Evolutionary conservation across 2,329 filamentous ascomycete species (phyloP), one percentile per base, ranked within the genome.

Genomic region (Phyllosticta citrichinensis): DNA sequence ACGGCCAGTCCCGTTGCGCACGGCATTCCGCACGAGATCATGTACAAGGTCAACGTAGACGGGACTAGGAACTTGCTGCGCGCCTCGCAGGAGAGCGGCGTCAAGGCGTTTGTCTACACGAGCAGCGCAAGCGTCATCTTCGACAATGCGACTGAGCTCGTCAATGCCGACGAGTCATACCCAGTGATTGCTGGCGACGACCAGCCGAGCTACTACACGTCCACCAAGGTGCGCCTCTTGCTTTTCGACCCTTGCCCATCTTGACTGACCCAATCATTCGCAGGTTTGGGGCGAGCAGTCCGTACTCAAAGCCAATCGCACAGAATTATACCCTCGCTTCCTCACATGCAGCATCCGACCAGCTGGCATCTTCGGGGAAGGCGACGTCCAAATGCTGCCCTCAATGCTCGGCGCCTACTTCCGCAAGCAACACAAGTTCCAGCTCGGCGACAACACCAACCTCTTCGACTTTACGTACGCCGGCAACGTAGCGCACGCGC

Each of bases 391-490:
- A 64, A 62, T 76, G 24, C 73, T 79, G 20, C 78, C 78, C 5
- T 73, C 74, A 52, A 74, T 79, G 58, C 66, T 80, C 24, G 68
- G 64, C n/a, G 77, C 75, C 1, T 78, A 76, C 66, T 73, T 72
- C 65, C 73, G 73, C 57, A 76, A 78, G 47, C 78, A 80, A 67
- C 77, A 74, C 62, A 79, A 77, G 65, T 76, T 78, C 64, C 79
- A 82, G 64, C 71, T 82, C 55, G 80, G 80, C 58, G 67, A 72
- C 20, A 81, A 81, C 67, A 73, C 77, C 61, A 82, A 82, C 66
- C 70, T 81, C 2, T 81, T 80, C 70, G 80, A 82, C 68, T 81
- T 79, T 63, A 80, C 78, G 47, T 81, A 81, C 65, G 76, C 80
- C 53, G 77, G 73, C 51, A 82, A 82, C 66, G 75, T 80, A 14